Base-by-base conservation (phyloP, 768 basidiomycete genomes). In the Boletus vermiculosoides region DNA sequence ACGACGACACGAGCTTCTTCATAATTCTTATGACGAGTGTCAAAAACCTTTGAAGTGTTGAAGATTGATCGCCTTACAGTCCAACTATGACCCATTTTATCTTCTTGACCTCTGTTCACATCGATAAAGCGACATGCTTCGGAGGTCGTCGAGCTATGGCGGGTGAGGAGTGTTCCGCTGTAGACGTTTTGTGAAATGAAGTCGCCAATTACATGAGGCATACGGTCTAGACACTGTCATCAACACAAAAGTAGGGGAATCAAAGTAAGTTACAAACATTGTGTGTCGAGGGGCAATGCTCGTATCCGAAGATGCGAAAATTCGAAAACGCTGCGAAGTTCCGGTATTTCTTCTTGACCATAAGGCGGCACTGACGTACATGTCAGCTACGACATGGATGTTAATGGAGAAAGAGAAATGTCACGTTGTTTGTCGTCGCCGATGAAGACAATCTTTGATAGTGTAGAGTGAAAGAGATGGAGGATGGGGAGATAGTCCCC, bases 291-390 rank as follows among this genome's bases (percentile, higher is more conserved):
- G 63, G 90, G 84, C 5, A 78, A 39, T 0, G 78, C 77, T 37
- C 71, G 63, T 13, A 68, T 66, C 2, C 71, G 71, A 16, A 93
- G 74, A 70, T 92, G 88, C 0, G 71, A 16, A 15, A 88, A 66
- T 64, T 92, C 90, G 78, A 92, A 92, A 28, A 92, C 81, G 58
- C 88, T 90, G 54, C 83, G 77, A 18, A 92, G 76, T n/a, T 80
- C 77, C 50, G 76, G 66, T 37, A 87, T 70, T 22, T 87, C 80
- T 56, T 91, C 90, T 60, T 87, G 82, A 10, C 90, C 90, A 80
- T 78, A 83, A 3, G 91, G 91, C 50, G 90, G 86, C 61, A 93
- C 90, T 92, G 54, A 36, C 16, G n/a, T 28, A 34, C 11, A 30
- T 1, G 41, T 61, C 53, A 56, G 60, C 40, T 36, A 48, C 22